phyloP scores from a whole-genome alignment of 352 stramenopile genomes.

The Saprolegnia parasitica region DNA sequence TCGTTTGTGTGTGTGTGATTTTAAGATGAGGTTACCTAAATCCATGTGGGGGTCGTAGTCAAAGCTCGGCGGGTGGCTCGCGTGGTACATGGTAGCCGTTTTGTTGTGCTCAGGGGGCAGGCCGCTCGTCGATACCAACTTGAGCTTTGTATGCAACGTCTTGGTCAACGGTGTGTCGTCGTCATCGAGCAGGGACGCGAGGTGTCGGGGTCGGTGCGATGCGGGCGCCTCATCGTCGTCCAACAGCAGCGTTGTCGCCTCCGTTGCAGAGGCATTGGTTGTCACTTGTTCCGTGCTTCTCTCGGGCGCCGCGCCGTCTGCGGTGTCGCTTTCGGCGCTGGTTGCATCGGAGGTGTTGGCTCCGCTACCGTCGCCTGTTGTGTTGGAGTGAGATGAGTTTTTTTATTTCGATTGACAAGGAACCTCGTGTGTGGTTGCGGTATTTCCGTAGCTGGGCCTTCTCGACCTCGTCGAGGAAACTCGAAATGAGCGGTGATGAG shows the following conservation, averaged over 20 bases:
- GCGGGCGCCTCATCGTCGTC: background rate
- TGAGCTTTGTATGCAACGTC: background rate
- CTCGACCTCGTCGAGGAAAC: background rate
- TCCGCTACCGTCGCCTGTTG: too few relatives aligned
- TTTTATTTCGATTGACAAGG: background rate
- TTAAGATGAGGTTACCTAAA: background rate
- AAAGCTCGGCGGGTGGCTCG: background rate
- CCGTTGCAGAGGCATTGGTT: too few relatives aligned
- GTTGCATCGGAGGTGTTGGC: too few relatives aligned
- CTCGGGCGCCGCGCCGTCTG: too few relatives aligned
- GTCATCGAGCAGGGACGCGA: background rate
- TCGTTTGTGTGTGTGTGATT: too few relatives aligned
- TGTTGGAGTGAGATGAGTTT: background rate
- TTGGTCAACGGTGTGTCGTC: background rate
- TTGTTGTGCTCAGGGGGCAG: background rate
- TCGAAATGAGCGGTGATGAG: background rate
- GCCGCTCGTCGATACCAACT: background rate
- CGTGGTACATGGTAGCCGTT: background rate
- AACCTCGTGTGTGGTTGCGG: background rate
- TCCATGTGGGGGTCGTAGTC: background rate
- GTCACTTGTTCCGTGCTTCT: too few relatives aligned
- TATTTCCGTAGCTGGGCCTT: background rate
- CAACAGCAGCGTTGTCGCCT: background rate
- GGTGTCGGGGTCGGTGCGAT: background rate
- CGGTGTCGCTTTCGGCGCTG: too few relatives aligned